These are phyloP conservation scores for Allomyces arbusculus DNA, from an alignment of 192 early-diverging fungal species.

Conservation along the genomic window DNA sequence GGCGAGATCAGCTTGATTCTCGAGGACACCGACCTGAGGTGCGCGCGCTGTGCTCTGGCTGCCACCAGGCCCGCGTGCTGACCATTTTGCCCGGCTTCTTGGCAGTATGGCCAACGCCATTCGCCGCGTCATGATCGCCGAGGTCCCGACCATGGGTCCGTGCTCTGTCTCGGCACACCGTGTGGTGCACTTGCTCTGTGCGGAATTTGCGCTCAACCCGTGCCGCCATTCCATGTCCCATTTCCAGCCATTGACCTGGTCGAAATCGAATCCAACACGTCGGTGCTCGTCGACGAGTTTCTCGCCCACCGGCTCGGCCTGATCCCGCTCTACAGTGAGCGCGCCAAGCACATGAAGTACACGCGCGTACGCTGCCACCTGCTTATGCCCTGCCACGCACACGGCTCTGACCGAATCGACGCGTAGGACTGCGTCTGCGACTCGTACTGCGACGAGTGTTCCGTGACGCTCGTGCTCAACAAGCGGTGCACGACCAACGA, in stretches of 20 bases:
- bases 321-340: conserved; percentile 67
- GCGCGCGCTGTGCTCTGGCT: not conserved
- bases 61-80: not conserved
- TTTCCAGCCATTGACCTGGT: conserved; percentile 77
- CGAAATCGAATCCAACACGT: conserved; percentile 78
- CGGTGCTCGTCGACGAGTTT: conserved; percentile 87
- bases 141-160: conserved; percentile 79
- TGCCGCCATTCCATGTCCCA: conserved; percentile 2
- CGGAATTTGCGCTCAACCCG: not conserved
- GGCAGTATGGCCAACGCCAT: conserved; percentile 61
- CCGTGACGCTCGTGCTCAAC: conserved; percentile 68
- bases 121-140: conserved; percentile 88
- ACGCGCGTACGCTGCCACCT: conserved; percentile 25
- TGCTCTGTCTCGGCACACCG: not conserved
- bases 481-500: conserved; percentile 60
- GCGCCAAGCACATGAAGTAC: conserved; percentile 60
- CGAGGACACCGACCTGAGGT: conserved; percentile 67
- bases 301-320: conserved; percentile 86
- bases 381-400: no score
- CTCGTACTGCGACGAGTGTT: conserved; percentile 73
- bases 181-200: not conserved
- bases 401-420: no score
- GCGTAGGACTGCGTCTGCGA: conserved; percentile 47
- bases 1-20: conserved; percentile 59
- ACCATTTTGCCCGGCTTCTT: not conserved